phyloP scores from a whole-genome alignment of 2,329 filamentous ascomycete genomes.

The Bipolaris gigantea region DNA sequence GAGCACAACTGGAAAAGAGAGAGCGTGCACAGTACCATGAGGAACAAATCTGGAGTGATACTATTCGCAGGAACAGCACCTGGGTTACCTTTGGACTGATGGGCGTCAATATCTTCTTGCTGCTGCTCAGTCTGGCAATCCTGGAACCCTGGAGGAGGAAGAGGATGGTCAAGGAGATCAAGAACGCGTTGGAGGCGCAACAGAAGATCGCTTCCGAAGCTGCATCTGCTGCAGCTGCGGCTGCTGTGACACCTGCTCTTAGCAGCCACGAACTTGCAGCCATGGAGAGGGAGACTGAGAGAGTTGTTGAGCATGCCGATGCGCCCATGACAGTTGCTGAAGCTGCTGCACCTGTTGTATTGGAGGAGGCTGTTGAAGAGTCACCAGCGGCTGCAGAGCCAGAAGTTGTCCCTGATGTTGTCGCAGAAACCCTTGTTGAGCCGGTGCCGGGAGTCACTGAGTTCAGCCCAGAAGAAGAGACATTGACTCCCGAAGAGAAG shows the following conservation, averaged over 20 bases:
- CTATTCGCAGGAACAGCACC: conserved; percentile 92
- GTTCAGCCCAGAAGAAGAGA: conserved; percentile 12
- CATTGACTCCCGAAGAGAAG: conserved; percentile 13
- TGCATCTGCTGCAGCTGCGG: conserved; percentile 1
- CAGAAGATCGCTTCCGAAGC: conserved; percentile 25
- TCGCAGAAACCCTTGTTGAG: conserved; percentile 2
- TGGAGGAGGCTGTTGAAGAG: conserved; percentile 7
- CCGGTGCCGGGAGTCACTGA: conserved; percentile 7
- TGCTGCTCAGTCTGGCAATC: conserved; percentile 82
- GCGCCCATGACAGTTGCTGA: conserved; percentile 1
- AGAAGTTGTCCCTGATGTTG: conserved; percentile 3
- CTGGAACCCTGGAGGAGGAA: conserved; percentile 89
- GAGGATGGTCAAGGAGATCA: conserved; percentile 77
- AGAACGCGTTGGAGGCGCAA: conserved; percentile 39
- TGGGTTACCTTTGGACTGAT: conserved; percentile 99
- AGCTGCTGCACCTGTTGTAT: not conserved
- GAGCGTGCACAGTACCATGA: conserved; percentile 95
- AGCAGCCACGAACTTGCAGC: conserved; percentile 5
- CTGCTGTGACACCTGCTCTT: conserved; percentile 6
- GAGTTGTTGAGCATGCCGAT: conserved; percentile 15
- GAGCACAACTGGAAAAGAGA: conserved; percentile 73
- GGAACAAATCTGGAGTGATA: conserved; percentile 99
- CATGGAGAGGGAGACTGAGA: conserved; percentile 27
- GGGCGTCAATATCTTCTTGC: conserved; percentile 90
- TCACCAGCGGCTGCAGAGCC: conserved; percentile 6